A percentile compares a stretch with the other conserved stretches of the same genome.
These are phyloP conservation scores for Steccherinum ochraceum DNA, from an alignment of 768 basidiomycete genomes.

Conservation along the genomic window DNA sequence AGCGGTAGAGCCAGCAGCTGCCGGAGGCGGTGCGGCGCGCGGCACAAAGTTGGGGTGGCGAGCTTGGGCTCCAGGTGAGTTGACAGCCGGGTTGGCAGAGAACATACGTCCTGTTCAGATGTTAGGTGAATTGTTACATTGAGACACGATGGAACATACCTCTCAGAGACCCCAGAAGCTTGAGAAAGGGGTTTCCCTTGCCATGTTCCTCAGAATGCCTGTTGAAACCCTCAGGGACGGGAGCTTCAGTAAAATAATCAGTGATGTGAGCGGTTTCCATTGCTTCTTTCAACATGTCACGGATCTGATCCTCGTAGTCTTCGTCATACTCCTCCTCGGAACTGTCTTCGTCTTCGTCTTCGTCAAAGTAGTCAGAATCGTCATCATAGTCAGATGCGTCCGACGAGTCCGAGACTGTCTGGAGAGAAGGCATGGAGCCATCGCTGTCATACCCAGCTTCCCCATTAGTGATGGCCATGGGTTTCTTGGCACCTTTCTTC, in stretches of 20 bases:
- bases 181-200: conserved; percentile 74
- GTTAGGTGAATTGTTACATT: not conserved
- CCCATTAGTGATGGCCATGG: conserved; percentile 46
- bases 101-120: conserved; percentile 56
- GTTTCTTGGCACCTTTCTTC: conserved; percentile 26
- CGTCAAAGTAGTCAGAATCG: conserved; percentile 31
- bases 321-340: conserved; percentile 51
- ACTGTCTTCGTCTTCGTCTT: conserved; percentile 26
- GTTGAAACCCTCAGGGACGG: conserved; percentile 29
- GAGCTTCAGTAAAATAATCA: conserved; percentile 52
- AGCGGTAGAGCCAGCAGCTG: no score
- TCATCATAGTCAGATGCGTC: conserved; percentile 38
- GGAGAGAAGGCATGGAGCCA: conserved; percentile 60
- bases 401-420: conserved; percentile 58
- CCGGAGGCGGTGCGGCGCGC: no score
- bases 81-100: conserved; percentile 38
- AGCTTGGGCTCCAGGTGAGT: conserved; percentile 30
- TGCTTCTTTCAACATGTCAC: conserved; percentile 59
- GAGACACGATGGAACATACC: conserved; percentile 35
- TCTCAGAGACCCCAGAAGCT: conserved; percentile 66
- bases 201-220: conserved; percentile 39
- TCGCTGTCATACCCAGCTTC: conserved; percentile 34
- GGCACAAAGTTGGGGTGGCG: conserved; percentile 13
- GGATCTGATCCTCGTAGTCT: conserved; percentile 62
- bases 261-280: conserved; percentile 60